Percentiles rank a stretch among this genome's conserved stretches.
phyloP scores from a whole-genome alignment of 192 early-diverging fungal species.

The Phycomyces nitens region DNA sequence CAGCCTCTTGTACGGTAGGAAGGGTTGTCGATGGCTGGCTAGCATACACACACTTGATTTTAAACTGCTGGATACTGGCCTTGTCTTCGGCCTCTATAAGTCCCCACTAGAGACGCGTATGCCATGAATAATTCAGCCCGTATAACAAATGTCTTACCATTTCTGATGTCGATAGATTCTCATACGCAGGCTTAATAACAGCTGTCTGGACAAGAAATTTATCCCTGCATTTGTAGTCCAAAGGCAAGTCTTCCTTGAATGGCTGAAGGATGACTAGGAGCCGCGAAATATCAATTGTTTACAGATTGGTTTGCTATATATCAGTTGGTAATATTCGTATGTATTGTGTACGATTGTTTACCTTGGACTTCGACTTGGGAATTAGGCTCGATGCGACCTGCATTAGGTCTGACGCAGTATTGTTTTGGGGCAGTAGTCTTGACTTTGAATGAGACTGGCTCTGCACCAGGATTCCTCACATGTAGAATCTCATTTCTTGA shows the following conservation, averaged over 20 bases:
- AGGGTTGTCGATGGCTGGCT: background rate
- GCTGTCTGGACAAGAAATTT: constrained; percentile 95
- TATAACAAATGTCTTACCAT: too few relatives aligned
- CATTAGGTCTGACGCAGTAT: constrained; percentile 94
- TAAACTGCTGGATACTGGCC: constrained; percentile 63
- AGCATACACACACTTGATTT: constrained; percentile 62
- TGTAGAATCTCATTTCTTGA: constrained; percentile 53
- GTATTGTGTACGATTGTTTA: constrained; percentile 24
- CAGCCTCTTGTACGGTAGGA: background rate
- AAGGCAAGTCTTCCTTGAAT: constrained; percentile 79
- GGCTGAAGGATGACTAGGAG: constrained; percentile 79
- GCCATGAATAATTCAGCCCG: too few relatives aligned
- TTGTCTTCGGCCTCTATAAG: constrained; percentile 58
- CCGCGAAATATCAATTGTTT: background rate
- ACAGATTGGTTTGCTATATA: background rate
- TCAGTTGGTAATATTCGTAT: too few relatives aligned
- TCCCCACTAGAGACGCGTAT: too few relatives aligned
- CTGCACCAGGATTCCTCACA: constrained; percentile 63
- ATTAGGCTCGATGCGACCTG: constrained; percentile 72
- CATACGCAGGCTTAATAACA: constrained; percentile 65
- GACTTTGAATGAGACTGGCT: constrained; percentile 88
- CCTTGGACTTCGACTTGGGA: constrained; percentile 71
- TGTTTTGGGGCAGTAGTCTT: constrained; percentile 99
- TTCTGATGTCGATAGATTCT: constrained; percentile 58
- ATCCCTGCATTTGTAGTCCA: constrained; percentile 87